A percentile compares a stretch with the other conserved stretches of the same genome.
phyloP scores from a whole-genome alignment of 192 early-diverging fungal genomes.

The Hyaloraphidium curvatum region DNA sequence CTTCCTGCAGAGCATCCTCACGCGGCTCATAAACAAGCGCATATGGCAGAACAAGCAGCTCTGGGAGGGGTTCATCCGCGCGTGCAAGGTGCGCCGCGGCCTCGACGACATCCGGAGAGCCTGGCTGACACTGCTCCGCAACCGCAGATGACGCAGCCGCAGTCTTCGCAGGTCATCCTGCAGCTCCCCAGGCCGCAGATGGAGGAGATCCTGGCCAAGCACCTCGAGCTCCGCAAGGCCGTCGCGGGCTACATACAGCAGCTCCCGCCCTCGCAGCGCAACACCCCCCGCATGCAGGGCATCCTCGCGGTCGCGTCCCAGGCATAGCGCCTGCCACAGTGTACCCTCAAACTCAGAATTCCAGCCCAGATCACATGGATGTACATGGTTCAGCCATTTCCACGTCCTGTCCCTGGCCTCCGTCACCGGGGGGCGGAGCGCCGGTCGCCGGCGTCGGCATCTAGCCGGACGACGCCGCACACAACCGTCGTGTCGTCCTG shows the following conservation, averaged over 20 bases:
- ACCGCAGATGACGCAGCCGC: background rate
- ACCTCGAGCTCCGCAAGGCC: background rate
- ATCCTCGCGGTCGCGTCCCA: no score
- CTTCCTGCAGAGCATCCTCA: constrained; percentile 36
- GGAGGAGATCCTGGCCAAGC: background rate
- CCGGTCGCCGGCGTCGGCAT: no score
- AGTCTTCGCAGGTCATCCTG: background rate
- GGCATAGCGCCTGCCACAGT: no score
- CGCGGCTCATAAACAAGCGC: constrained; percentile 36
- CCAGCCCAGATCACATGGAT: no score
- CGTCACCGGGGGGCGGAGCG: no score
- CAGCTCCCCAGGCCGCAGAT: constrained; percentile 1
- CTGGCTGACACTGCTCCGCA: background rate
- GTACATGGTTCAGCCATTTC: no score
- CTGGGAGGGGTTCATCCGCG: constrained; percentile 59
- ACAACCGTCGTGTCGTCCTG: constrained; percentile 86
- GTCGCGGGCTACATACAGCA: background rate
- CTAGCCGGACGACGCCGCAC: constrained; percentile 62
- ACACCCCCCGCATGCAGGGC: background rate
- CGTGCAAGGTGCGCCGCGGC: constrained; percentile 24
- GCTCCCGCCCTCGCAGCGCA: background rate
- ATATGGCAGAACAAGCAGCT: constrained; percentile 46
- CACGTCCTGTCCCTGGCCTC: no score
- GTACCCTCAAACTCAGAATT: no score
- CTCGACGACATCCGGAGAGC: background rate